Evolutionary conservation across 345 rosid species (phyloP).

Genomic region (Pseudoturritis turrita): DNA sequence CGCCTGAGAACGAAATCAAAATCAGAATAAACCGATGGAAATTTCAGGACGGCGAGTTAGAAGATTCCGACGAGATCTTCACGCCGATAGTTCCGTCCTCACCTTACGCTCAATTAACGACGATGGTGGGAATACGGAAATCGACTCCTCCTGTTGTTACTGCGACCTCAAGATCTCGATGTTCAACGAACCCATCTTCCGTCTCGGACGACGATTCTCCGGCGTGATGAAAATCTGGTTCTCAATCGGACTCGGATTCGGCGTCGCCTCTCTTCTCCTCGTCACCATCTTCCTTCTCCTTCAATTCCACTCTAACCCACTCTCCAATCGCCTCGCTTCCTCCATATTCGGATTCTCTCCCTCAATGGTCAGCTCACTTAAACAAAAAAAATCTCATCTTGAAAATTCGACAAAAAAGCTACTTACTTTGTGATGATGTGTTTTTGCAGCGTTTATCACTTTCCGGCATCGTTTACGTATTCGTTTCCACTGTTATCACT

Average conservation of each 20-base stretch:
- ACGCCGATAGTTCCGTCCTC: not conserved
- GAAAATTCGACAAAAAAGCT: not conserved
- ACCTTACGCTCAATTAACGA: no score
- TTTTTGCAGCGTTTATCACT: conserved; percentile 44
- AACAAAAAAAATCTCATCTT: not conserved
- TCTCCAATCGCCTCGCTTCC: conserved; percentile 20
- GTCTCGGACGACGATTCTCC: conserved; percentile 60
- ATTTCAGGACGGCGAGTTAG: conserved; percentile 31
- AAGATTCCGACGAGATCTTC: conserved; percentile 20
- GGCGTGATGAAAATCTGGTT: conserved; percentile 55
- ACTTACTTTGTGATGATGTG: not conserved
- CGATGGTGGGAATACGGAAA: not conserved
- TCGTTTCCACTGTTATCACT: conserved; percentile 62
- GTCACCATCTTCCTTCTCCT: conserved; percentile 38
- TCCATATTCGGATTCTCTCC: conserved; percentile 42
- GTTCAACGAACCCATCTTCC: conserved; percentile 47
- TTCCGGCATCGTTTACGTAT: conserved; percentile 41
- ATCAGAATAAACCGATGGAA: conserved; percentile 11
- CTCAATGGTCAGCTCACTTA: conserved; percentile 25
- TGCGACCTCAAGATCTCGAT: conserved; percentile 54
- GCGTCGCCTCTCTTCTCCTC: conserved; percentile 48
- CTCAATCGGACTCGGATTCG: conserved; percentile 75
- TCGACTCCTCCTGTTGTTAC: conserved; percentile 42
- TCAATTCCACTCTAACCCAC: conserved; percentile 12
- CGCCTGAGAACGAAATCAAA: not conserved